Percentiles rank a stretch among this genome's conserved stretches.
Evolutionary conservation across 805 yeast genomes (phyloP).

Genomic region (Torulaspora gathmanii): DNA sequence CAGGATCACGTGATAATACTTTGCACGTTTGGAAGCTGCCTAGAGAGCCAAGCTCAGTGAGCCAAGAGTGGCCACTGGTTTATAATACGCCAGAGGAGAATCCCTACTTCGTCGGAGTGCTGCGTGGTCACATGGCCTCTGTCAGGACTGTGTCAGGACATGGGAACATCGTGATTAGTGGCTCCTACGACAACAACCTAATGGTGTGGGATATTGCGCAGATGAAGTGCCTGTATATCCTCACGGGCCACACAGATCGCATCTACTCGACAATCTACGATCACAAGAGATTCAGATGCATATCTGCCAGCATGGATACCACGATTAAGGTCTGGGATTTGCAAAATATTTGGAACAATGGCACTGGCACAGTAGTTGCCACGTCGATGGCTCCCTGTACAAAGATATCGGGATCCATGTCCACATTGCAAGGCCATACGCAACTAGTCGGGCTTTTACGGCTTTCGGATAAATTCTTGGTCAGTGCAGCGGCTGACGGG

Average conservation of each 20-base stretch:
- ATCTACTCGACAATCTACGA: constrained; percentile 89
- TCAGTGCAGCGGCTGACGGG: constrained; percentile 94
- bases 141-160: constrained; percentile 86
- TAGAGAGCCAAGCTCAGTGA: constrained; percentile 40
- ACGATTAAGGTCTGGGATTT: constrained; percentile 88
- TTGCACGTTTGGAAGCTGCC: constrained; percentile 84
- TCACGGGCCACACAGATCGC: constrained; percentile 79
- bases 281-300: constrained; percentile 67
- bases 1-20: constrained; percentile 85
- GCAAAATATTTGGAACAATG: constrained; percentile 58
- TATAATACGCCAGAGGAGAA: constrained; percentile 38
- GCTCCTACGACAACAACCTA: constrained; percentile 84
- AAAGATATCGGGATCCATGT: constrained; percentile 37
- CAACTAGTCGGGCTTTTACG: constrained; percentile 85
- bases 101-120: constrained; percentile 63
- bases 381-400: constrained; percentile 26
- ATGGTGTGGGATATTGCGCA: constrained; percentile 87
- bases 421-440: constrained; percentile 79
- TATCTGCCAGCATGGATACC: constrained; percentile 88
- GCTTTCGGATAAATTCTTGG: constrained; percentile 67
- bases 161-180: constrained; percentile 79
- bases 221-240: constrained; percentile 64
- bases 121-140: constrained; percentile 71
- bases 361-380: constrained; percentile 25
- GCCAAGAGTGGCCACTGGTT: constrained; percentile 42